Evolutionary conservation across 352 stramenopile species (phyloP).

Genomic region (Phytophthora macrochlamydospora): DNA sequence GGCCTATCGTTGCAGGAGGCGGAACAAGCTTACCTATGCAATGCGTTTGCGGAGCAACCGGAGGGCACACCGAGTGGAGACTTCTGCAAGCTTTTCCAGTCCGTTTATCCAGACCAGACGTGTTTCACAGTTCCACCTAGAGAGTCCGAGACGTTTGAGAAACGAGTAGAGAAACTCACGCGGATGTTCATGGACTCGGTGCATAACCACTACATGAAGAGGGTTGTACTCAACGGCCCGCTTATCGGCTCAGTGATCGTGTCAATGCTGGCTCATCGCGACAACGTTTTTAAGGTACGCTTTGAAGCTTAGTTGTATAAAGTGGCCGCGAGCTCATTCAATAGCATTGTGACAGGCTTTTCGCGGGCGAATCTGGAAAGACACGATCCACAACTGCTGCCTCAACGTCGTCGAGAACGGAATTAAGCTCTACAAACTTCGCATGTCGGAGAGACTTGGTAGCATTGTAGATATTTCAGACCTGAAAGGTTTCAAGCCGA

Average conservation of each 20-base stretch:
- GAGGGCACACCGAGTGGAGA: conserved; percentile 16
- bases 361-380: conserved; percentile 69
- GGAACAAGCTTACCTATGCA: conserved; percentile 67
- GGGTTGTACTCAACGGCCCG: conserved; percentile 72
- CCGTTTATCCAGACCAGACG: conserved; percentile 58
- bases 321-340: neutral
- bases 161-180: conserved; percentile 68
- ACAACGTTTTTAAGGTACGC: conserved; percentile 69
- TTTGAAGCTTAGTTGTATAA: neutral
- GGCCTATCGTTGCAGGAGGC: conserved; percentile 59
- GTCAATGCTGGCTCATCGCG: conserved; percentile 73
- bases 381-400: conserved; percentile 83
- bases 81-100: conserved; percentile 52
- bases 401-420: conserved; percentile 80
- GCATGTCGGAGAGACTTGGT: conserved; percentile 68
- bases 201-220: conserved; percentile 71
- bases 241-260: conserved; percentile 74
- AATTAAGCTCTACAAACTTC: conserved; percentile 81
- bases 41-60: conserved; percentile 42
- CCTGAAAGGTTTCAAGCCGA: conserved; percentile 56
- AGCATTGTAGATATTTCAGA: conserved; percentile 79
- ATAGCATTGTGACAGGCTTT: conserved; percentile 49
- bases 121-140: conserved; percentile 56
- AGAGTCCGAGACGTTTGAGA: conserved; percentile 51
- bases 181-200: conserved; percentile 62